Evolutionary conservation across 108 stramenopile genomes (phyloP).

Genomic region (Epithemia pelagica): DNA sequence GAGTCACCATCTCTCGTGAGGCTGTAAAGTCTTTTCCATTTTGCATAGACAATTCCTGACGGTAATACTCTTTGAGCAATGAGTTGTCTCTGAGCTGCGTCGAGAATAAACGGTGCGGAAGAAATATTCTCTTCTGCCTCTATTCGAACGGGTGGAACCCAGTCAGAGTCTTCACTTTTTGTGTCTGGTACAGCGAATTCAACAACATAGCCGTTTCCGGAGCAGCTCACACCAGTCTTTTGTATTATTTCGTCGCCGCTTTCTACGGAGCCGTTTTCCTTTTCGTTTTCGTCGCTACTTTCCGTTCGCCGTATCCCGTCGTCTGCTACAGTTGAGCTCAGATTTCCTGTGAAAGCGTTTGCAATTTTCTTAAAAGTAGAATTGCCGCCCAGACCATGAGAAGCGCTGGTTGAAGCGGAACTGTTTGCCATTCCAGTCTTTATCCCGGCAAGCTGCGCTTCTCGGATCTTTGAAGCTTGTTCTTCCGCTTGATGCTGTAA

Average conservation of each 20-base stretch:
- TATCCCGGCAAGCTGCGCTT: slow-evolving; percentile 20
- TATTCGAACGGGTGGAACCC: slow-evolving; percentile 14
- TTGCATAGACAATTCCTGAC: slow-evolving; percentile 50
- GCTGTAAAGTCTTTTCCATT: slow-evolving; percentile 77
- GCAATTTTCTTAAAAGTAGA: slow-evolving; percentile 6
- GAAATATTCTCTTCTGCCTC: slow-evolving; percentile 7
- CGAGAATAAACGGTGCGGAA: slow-evolving; percentile 25
- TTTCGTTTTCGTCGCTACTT: slow-evolving; percentile 9
- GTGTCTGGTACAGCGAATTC: not conserved
- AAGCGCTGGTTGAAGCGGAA: not conserved
- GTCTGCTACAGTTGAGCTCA: no score
- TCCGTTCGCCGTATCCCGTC: not conserved
- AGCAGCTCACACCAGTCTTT: slow-evolving; percentile 1
- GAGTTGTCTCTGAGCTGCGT: slow-evolving; percentile 32
- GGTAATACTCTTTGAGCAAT: slow-evolving; percentile 58
- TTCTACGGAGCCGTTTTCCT: slow-evolving; percentile 10
- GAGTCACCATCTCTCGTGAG: slow-evolving; percentile 78
- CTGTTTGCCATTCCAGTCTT: not conserved
- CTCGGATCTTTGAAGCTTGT: slow-evolving; percentile 31
- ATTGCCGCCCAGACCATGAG: not conserved
- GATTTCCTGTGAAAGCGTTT: not conserved
- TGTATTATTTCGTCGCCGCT: slow-evolving; percentile 5
- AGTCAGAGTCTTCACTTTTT: slow-evolving; percentile 10
- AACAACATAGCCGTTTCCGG: slow-evolving; percentile 17
- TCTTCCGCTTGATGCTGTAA: slow-evolving; percentile 37